Percentiles rank a stretch among this genome's conserved stretches.
phyloP scores from a whole-genome alignment of 805 yeast genomes.

The Lachancea mirantina region DNA sequence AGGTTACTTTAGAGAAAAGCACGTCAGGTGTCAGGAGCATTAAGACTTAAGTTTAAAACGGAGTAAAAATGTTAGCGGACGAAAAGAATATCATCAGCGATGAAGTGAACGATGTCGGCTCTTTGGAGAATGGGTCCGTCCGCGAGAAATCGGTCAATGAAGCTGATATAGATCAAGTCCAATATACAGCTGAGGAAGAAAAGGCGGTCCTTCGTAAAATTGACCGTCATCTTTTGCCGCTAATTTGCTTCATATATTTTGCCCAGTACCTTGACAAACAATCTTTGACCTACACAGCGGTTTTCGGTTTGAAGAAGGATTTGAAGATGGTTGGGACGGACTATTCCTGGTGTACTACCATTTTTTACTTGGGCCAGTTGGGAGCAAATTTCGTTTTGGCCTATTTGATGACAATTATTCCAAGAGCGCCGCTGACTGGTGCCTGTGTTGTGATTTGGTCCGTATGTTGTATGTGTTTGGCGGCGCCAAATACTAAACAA shows the following conservation, averaged over 20 bases:
- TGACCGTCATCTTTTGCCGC: slow-evolving; percentile 1
- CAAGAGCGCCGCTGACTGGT: slow-evolving; percentile 6
- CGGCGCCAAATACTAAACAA: slow-evolving; percentile 5
- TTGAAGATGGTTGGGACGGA: slow-evolving; percentile 32
- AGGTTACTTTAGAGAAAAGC: no score
- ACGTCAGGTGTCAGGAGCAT: no score
- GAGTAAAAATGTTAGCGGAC: no score
- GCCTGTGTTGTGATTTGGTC: slow-evolving; percentile 6
- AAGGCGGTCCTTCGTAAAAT: slow-evolving; percentile 3
- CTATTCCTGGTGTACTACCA: slow-evolving; percentile 32
- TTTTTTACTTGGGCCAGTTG: slow-evolving; percentile 34
- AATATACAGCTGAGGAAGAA: slow-evolving; percentile 6
- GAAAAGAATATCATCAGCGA: no score
- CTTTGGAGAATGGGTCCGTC: no score
- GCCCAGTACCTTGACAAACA: slow-evolving; percentile 9
- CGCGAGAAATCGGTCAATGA: neutral
- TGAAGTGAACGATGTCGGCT: no score
- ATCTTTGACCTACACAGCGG: slow-evolving; percentile 35
- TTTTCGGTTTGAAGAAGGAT: slow-evolving; percentile 36
- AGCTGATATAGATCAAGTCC: neutral
- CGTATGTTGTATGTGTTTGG: slow-evolving; percentile 5
- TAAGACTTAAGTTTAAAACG: no score
- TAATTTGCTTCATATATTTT: slow-evolving; percentile 3
- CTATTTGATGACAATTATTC: slow-evolving; percentile 4
- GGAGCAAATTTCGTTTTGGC: slow-evolving; percentile 13